Conservation (phyloP, 768 basidiomycete species). For the Russula foetens region DNA sequence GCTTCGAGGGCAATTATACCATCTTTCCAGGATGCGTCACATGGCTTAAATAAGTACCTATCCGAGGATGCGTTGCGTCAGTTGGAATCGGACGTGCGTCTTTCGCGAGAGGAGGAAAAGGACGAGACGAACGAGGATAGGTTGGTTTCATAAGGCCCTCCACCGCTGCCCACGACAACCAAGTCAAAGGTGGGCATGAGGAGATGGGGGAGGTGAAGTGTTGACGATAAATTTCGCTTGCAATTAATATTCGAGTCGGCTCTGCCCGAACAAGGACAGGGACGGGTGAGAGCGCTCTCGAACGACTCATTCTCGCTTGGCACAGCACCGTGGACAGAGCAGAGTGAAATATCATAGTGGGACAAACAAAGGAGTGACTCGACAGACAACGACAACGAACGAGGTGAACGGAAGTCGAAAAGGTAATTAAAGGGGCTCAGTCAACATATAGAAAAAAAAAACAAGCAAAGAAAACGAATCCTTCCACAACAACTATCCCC, state of each 20-base stretch:
- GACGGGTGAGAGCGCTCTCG: background rate
- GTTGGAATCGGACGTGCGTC: constrained; percentile 4
- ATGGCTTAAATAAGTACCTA: constrained; percentile 86
- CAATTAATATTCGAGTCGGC: constrained; percentile 11
- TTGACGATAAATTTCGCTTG: background rate
- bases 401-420: background rate
- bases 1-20: constrained; percentile 84
- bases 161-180: constrained; percentile 66
- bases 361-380: constrained; percentile 7
- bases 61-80: constrained; percentile 11
- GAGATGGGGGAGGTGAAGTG: background rate
- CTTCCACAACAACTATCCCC: background rate
- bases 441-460: no score
- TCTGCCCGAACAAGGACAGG: constrained; percentile 7
- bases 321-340: background rate
- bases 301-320: background rate
- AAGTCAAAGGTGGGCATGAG: constrained; percentile 55
- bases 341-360: background rate
- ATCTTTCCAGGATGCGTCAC: constrained; percentile 58
- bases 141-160: constrained; percentile 87
- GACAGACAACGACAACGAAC: background rate
- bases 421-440: background rate
- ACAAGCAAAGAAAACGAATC: no score
- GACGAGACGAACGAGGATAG: constrained; percentile 61
- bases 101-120: constrained; percentile 7